Percentiles rank a stretch among this genome's conserved stretches.
Evolutionary conservation across 257 asterid genomes (phyloP).

Genomic region (Solanum gracilifrons): DNA sequence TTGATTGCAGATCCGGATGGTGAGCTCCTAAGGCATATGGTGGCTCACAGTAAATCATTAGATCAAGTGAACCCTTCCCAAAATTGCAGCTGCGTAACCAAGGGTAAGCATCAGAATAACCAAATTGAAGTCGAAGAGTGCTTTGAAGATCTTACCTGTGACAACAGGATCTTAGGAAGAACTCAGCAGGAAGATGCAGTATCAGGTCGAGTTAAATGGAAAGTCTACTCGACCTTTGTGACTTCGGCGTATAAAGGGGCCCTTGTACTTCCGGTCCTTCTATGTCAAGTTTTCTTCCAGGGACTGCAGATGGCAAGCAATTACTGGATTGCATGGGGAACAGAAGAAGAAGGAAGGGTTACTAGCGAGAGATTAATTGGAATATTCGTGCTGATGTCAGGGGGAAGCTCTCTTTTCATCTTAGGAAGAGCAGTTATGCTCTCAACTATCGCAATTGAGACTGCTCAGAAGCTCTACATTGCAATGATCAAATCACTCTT

Average conservation of each 20-base stretch:
- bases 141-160: slow-evolving; percentile 25
- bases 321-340: slow-evolving; percentile 90
- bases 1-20: slow-evolving; percentile 45
- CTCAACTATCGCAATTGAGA: slow-evolving; percentile 66
- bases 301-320: slow-evolving; percentile 74
- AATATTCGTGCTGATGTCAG: slow-evolving; percentile 56
- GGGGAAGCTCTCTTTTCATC: slow-evolving; percentile 69
- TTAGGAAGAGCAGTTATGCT: slow-evolving; percentile 67
- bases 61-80: slow-evolving; percentile 40
- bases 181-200: slow-evolving; percentile 40
- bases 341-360: slow-evolving; percentile 37
- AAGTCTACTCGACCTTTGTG: slow-evolving; percentile 54
- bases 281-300: slow-evolving; percentile 70
- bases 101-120: slow-evolving; percentile 13
- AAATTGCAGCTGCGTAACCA: slow-evolving; percentile 1
- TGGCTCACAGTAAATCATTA: slow-evolving; percentile 51
- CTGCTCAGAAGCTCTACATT: slow-evolving; percentile 52
- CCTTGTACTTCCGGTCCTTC: slow-evolving; percentile 56
- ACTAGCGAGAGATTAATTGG: slow-evolving; percentile 30
- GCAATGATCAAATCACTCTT: slow-evolving; percentile 53
- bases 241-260: slow-evolving; percentile 69
- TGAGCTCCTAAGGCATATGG: slow-evolving; percentile 51
- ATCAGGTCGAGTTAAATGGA: slow-evolving; percentile 74
- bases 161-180: slow-evolving; percentile 13
- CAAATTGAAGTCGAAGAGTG: slow-evolving; percentile 28